These are phyloP conservation scores for Quercus gilva DNA, from an alignment of 306 rosid genomes.

Conservation along the genomic window DNA sequence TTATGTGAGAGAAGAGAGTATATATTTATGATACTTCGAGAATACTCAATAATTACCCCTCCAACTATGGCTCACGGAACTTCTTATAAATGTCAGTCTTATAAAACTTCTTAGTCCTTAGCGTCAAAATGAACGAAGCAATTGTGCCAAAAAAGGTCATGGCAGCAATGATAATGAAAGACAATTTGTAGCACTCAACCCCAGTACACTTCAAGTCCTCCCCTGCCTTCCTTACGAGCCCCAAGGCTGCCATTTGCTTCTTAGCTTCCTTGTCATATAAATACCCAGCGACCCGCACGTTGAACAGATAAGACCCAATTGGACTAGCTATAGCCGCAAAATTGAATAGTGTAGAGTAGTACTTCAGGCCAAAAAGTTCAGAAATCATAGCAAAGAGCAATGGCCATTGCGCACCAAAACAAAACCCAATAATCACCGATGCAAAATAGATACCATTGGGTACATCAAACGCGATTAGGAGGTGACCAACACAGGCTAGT, in stretches of 20 bases:
- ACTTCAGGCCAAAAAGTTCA: slow-evolving; percentile 41
- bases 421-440: slow-evolving; percentile 27
- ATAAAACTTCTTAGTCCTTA: slow-evolving; percentile 32
- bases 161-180: slow-evolving; percentile 26
- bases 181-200: slow-evolving; percentile 24
- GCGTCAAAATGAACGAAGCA: slow-evolving; percentile 28
- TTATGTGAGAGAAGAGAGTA: too few species aligned
- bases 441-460: slow-evolving; percentile 42
- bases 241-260: slow-evolving; percentile 30
- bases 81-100: slow-evolving; percentile 30
- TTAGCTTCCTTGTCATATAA: slow-evolving; percentile 33
- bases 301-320: slow-evolving; percentile 32
- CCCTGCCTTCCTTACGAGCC: slow-evolving; percentile 22
- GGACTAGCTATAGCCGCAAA: slow-evolving; percentile 32
- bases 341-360: slow-evolving; percentile 38
- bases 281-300: slow-evolving; percentile 36
- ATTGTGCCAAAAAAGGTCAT: slow-evolving; percentile 27
- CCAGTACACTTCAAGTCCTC: slow-evolving; percentile 34
- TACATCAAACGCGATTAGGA: slow-evolving; percentile 44
- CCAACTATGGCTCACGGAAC: not conserved
- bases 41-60: too few species aligned
- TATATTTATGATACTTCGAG: too few species aligned
- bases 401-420: slow-evolving; percentile 39
- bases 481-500: slow-evolving; percentile 50
- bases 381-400: slow-evolving; percentile 30